Conservation (phyloP, 225 moss, liverwort and hornwort species). For the Sphagnum contortum region DNA sequence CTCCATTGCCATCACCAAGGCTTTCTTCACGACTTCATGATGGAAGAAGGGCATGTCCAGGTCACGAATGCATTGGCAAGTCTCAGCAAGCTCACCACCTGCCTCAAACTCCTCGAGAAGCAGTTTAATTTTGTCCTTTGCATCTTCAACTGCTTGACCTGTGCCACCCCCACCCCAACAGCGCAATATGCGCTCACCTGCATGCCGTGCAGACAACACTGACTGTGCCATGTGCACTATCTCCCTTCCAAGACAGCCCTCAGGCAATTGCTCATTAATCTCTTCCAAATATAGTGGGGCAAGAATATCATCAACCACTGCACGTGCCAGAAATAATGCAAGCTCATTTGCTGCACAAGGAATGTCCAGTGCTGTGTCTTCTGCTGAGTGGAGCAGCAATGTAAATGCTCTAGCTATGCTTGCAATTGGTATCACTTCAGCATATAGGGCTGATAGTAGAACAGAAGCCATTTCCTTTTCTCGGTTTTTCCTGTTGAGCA, state of each 20-base stretch:
- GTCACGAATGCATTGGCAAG: conserved; percentile 94
- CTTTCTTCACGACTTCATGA: conserved; percentile 97
- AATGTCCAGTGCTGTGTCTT: conserved; percentile 91
- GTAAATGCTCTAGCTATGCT: conserved; percentile 76
- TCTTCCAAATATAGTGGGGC: conserved; percentile 87
- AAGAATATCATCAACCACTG: conserved; percentile 92
- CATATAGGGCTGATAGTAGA: conserved; percentile 82
- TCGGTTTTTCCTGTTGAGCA: conserved; percentile 58
- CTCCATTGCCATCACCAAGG: conserved; percentile 90
- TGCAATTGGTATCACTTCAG: conserved; percentile 80
- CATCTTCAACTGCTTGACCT: conserved; percentile 80
- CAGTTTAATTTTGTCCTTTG: conserved; percentile 81
- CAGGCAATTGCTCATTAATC: conserved; percentile 75
- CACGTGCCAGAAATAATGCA: conserved; percentile 81
- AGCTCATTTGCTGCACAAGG: conserved; percentile 90
- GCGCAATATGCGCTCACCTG: conserved; percentile 87
- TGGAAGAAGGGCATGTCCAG: conserved; percentile 96
- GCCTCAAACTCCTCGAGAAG: conserved; percentile 92
- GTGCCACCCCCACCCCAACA: conserved; percentile 99
- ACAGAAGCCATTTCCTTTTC: conserved; percentile 97
- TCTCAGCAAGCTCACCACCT: conserved; percentile 88
- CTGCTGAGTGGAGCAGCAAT: conserved; percentile 81
- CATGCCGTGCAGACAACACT: conserved; percentile 82
- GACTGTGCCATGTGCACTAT: conserved; percentile 77
- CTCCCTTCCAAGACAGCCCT: conserved; percentile 72